Conservation (phyloP, 257 asterid genomes). For the Striga asiatica region DNA sequence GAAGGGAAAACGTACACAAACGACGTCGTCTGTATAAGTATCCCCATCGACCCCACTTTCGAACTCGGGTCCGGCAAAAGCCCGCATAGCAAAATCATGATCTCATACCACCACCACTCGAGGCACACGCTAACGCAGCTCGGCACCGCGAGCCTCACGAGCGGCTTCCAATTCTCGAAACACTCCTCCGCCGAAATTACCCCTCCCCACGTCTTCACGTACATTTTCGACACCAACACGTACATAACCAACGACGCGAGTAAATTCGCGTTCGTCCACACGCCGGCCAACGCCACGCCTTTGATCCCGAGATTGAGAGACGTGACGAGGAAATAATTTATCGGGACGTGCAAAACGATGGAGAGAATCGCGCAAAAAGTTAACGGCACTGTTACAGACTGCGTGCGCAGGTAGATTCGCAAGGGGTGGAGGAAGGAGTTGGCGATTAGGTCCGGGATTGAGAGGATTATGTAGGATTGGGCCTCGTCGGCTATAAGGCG, state of each 20-base stretch:
- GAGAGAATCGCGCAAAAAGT: conserved; percentile 36
- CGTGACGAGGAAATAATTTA: conserved; percentile 34
- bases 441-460: conserved; percentile 35
- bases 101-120: conserved; percentile 70
- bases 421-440: conserved; percentile 43
- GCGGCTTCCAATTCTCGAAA: conserved; percentile 25
- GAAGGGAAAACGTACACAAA: conserved; percentile 57
- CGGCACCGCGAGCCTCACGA: conserved; percentile 34
- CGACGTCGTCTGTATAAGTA: conserved; percentile 44
- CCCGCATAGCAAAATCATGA: conserved; percentile 49
- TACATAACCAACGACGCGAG: conserved; percentile 28
- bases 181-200: conserved; percentile 24
- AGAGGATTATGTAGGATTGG: conserved; percentile 28
- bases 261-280: conserved; percentile 46
- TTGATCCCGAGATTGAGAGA: conserved; percentile 32
- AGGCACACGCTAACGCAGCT: conserved; percentile 50
- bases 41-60: conserved; percentile 57
- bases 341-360: conserved; percentile 32
- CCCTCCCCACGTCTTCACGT: conserved; percentile 32
- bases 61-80: conserved; percentile 36
- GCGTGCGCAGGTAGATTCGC: conserved; percentile 37
- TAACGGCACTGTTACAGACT: conserved; percentile 42
- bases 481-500: conserved; percentile 30
- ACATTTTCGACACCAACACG: conserved; percentile 23
- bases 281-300: conserved; percentile 45